Evolutionary conservation across 441 rosid species (phyloP).

Genomic region (Erysimum cheiri): DNA sequence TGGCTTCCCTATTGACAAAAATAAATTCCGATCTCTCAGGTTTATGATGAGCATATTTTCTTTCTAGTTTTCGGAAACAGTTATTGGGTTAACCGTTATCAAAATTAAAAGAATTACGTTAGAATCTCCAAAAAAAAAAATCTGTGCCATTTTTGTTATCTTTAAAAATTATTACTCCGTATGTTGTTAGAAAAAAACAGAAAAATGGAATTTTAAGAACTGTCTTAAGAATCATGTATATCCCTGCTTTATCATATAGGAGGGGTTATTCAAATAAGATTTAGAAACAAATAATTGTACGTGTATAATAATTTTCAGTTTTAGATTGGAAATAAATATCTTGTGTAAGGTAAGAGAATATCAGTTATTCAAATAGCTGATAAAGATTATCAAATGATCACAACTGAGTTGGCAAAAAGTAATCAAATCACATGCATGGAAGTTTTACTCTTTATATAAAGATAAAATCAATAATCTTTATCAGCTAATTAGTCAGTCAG

Average conservation of each 20-base stretch:
- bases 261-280: not conserved
- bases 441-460: not conserved
- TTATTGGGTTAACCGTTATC: not conserved
- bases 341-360: not conserved
- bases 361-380: too few relatives aligned
- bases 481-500: too few relatives aligned
- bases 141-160: too few relatives aligned
- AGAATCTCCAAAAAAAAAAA: too few relatives aligned
- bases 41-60: not conserved
- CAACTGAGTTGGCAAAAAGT: not conserved
- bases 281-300: not conserved
- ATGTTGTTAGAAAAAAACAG: not conserved
- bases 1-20: not conserved
- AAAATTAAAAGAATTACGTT: too few relatives aligned
- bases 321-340: not conserved
- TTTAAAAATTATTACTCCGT: too few relatives aligned
- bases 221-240: not conserved
- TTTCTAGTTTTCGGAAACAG: not conserved
- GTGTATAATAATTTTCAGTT: not conserved
- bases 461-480: too few relatives aligned
- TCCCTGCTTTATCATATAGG: not conserved
- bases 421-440: conserved; percentile 4
- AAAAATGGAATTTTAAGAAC: too few relatives aligned
- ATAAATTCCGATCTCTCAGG: not conserved
- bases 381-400: not conserved